Evolutionary conservation across 2,329 filamentous ascomycete species (phyloP), one percentile per base, ranked within the genome.

Genomic region (Botryotinia calthae): DNA sequence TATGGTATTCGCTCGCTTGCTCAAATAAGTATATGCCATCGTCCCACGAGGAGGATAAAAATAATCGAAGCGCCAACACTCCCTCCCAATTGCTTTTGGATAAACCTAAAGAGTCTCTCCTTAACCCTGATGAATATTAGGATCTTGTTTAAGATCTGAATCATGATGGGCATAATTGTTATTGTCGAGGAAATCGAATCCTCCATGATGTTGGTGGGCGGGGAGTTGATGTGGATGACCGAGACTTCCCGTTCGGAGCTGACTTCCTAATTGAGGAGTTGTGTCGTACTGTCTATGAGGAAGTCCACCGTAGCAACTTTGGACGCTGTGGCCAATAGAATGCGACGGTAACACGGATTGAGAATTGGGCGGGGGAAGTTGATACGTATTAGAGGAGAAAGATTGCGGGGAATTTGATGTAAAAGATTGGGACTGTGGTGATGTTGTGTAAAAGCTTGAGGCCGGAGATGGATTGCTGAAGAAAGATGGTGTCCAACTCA

Each of bases 181-280:
- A 14, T 16, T 16, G 9, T 70, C 65, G n/a, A 58, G 44, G 5
- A 70, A 72, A 31, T 72, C 63, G 10, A 69, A 72, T 18, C 3
- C 22, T 4, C 25, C 10, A 8, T 68, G 48, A n/a, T 58, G 34
- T 34, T 74, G 72, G 51, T 58, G 59, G 8, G 64, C 58, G 28
- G 51, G 37, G 3, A 74, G 61, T 14, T 72, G 69, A 40, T 78
- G 73, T n/a, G 75, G 76, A 66, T 77, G 75, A 16, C 73, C 74
- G 25, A 76, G 56, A 37, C 77, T 75, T 14, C 73, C 74, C 14
- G 75, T 76, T 46, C 76, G 62, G 20, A 77, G 54, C 56, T 75
- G 75, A 18, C 34, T 72, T 25, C 73, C 73, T 9, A 73, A 51
- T 40, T 70, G 63, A 14, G 76, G 59, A 16, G 58, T 54, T 18